Evolutionary conservation across 2,329 filamentous ascomycete species (phyloP).

Genomic region (Aspergillus tubingensis): DNA sequence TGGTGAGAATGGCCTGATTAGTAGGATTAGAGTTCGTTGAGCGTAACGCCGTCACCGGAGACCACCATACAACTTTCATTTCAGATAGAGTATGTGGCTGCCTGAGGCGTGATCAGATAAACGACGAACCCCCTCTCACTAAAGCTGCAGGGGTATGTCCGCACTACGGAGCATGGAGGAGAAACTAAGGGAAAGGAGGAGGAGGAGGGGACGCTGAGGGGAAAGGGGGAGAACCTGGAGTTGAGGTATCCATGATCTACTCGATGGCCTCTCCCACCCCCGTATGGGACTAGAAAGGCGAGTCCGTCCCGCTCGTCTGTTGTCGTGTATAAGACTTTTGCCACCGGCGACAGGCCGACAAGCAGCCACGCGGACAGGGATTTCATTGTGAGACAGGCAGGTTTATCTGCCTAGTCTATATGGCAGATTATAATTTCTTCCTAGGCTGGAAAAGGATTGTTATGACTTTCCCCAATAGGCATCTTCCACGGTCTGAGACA

Average conservation of each 20-base stretch:
- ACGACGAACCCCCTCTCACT: neutral
- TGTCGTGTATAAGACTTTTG: neutral
- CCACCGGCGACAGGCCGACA: neutral
- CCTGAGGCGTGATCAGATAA: constrained; percentile 9
- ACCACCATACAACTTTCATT: neutral
- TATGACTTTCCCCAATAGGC: no score
- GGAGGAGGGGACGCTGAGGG: neutral
- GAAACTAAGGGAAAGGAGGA: neutral
- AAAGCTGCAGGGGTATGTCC: neutral
- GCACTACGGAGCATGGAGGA: neutral
- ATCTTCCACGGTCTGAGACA: no score
- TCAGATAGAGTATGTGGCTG: constrained; percentile 4
- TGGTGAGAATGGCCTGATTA: neutral
- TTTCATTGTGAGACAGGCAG: neutral
- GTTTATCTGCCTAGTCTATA: neutral
- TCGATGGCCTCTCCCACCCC: neutral
- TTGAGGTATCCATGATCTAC: neutral
- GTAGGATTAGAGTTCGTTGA: neutral
- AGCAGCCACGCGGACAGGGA: neutral
- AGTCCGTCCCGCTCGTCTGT: neutral
- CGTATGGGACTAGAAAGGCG: neutral
- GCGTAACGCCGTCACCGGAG: neutral
- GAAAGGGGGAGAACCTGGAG: no score
- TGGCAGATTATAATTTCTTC: no score
- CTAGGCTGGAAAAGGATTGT: no score